These are phyloP conservation scores for Globisporangium mamillatum DNA, from an alignment of 352 stramenopile species.

Conservation along the genomic window DNA sequence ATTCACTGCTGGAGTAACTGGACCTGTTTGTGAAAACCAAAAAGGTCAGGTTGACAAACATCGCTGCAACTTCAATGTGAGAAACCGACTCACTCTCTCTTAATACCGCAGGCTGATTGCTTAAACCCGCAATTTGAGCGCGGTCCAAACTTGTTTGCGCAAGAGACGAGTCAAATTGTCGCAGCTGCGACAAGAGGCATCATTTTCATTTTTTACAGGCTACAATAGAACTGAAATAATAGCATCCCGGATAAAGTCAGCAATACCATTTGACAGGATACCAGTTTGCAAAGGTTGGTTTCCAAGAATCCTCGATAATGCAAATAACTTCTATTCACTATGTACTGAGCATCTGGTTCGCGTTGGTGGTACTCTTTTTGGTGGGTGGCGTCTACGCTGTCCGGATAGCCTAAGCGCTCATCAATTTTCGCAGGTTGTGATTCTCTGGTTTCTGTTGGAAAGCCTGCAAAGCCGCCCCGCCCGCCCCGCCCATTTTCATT, in stretches of 20 bases:
- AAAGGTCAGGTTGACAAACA: no score
- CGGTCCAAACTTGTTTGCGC: not conserved
- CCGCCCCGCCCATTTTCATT: not conserved
- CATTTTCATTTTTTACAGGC: not conserved
- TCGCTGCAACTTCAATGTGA: not conserved
- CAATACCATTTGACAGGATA: not conserved
- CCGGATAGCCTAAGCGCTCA: not conserved
- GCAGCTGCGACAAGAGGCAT: constrained; percentile 1
- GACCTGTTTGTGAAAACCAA: no score
- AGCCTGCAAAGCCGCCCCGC: not conserved
- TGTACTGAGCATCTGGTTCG: not conserved
- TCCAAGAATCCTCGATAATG: not conserved
- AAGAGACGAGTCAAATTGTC: constrained; percentile 10
- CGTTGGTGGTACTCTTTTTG: not conserved
- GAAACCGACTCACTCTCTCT: not conserved
- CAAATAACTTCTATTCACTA: not conserved
- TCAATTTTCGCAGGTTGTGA: not conserved
- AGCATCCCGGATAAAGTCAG: not conserved
- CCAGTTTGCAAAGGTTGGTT: not conserved
- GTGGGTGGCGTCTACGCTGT: not conserved
- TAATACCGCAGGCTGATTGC: not conserved
- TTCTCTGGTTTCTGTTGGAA: not conserved
- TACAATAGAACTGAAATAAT: not conserved
- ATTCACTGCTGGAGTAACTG: not conserved
- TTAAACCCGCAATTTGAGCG: not conserved